These are phyloP conservation scores for Pestalotiopsis sp. DNA, from an alignment of 2,329 filamentous ascomycete genomes.

Conservation along the genomic window DNA sequence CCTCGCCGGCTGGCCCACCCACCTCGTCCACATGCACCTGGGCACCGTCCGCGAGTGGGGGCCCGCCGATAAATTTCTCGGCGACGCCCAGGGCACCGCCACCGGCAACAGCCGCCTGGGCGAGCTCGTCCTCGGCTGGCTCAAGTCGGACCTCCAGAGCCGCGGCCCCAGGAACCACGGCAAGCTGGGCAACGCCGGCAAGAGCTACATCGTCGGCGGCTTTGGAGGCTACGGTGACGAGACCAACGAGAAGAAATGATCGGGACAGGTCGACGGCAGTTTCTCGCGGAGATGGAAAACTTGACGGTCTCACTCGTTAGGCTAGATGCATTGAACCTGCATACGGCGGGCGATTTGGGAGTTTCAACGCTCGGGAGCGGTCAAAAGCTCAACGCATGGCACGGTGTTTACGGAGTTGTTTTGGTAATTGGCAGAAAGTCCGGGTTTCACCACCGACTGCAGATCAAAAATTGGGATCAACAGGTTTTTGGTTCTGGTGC, in stretches of 20 bases:
- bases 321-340: neutral
- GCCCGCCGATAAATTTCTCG: constrained; percentile 69
- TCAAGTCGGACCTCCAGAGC: constrained; percentile 77
- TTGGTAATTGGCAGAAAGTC: neutral
- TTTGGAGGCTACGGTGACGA: constrained; percentile 63
- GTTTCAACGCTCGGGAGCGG: neutral
- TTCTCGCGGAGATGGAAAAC: constrained; percentile 10
- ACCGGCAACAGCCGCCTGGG: constrained; percentile 83
- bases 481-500: neutral
- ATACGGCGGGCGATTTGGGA: neutral
- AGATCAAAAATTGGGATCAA: neutral
- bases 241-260: constrained; percentile 19
- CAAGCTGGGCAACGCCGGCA: constrained; percentile 61
- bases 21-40: constrained; percentile 93
- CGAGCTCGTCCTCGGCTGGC: constrained; percentile 85
- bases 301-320: neutral
- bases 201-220: constrained; percentile 59
- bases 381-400: constrained; percentile 8
- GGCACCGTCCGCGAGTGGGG: constrained; percentile 90
- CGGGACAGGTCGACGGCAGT: constrained; percentile 7
- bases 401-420: constrained; percentile 6
- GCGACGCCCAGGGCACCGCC: constrained; percentile 41
- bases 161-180: constrained; percentile 74
- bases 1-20: constrained; percentile 89
- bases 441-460: constrained; percentile 14